A percentile compares a stretch with the other conserved stretches of the same genome.
phyloP scores from a whole-genome alignment of 1,284 basidiomycete genomes.

The Rhodofomes roseus region DNA sequence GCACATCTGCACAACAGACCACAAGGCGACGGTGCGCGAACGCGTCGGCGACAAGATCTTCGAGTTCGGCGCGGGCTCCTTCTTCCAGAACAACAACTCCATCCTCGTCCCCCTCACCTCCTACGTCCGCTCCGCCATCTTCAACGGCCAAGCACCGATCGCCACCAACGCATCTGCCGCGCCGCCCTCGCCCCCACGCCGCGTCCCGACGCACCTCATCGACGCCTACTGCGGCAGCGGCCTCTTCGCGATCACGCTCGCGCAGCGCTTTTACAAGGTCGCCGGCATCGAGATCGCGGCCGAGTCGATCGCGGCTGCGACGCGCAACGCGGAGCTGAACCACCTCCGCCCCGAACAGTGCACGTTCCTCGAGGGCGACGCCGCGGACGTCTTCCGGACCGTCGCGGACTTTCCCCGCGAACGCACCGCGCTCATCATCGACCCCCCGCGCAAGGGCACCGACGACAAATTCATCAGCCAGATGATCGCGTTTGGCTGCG shows the following conservation, averaged over 20 bases:
- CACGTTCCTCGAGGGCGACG: constrained; percentile 66
- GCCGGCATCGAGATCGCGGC: constrained; percentile 86
- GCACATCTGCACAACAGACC: constrained; percentile 82
- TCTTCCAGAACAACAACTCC: constrained; percentile 99
- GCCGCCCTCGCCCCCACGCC: neutral
- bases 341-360: constrained; percentile 44
- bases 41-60: constrained; percentile 81
- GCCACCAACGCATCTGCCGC: neutral
- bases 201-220: constrained; percentile 74
- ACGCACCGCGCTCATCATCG: constrained; percentile 73
- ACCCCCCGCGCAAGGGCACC: constrained; percentile 91
- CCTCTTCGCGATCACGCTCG: constrained; percentile 88
- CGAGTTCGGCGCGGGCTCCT: constrained; percentile 85
- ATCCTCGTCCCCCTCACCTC: constrained; percentile 81
- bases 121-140: constrained; percentile 79
- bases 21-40: constrained; percentile 81
- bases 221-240: constrained; percentile 93
- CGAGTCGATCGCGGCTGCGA: constrained; percentile 79
- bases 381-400: constrained; percentile 62
- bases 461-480: constrained; percentile 82
- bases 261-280: constrained; percentile 73
- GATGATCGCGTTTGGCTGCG: constrained; percentile 67
- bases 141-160: constrained; percentile 23
- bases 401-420: constrained; percentile 67
- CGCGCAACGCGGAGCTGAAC: constrained; percentile 80